phyloP scores from a whole-genome alignment of 495 filamentous ascomycete genomes.

The Talaromyces stipitatus region DNA sequence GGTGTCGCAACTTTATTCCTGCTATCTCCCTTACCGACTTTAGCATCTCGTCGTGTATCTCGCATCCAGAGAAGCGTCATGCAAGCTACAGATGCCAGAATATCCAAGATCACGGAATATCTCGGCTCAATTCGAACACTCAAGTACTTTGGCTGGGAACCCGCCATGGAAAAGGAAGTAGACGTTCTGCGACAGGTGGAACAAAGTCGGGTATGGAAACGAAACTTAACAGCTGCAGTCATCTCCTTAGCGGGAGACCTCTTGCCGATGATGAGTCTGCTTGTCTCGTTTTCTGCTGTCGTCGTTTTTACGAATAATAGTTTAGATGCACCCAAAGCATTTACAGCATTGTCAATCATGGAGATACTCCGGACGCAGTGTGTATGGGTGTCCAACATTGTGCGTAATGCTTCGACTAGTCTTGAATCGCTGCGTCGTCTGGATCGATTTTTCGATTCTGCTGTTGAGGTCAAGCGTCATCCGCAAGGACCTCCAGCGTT shows the following conservation, averaged over 20 bases:
- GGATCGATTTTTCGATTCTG: conserved; percentile 36
- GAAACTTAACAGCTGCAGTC: conserved; percentile 29
- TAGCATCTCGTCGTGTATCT: conserved; percentile 26
- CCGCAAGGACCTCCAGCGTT: conserved; percentile 33
- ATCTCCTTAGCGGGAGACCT: conserved; percentile 23
- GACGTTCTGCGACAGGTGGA: conserved; percentile 33
- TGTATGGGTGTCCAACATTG: conserved; percentile 28
- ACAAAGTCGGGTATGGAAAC: conserved; percentile 37
- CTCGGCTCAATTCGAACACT: conserved; percentile 39
- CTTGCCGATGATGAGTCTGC: conserved; percentile 32
- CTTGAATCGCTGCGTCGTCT: conserved; percentile 38
- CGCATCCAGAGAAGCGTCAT: conserved; percentile 34
- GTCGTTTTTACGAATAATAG: conserved; percentile 31
- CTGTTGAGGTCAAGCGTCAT: conserved; percentile 27
- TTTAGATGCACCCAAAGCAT: conserved; percentile 39
- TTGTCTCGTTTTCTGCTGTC: conserved; percentile 36
- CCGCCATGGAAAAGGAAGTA: conserved; percentile 31
- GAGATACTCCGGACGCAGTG: conserved; percentile 35
- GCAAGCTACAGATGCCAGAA: conserved; percentile 40
- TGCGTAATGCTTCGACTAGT: conserved; percentile 28
- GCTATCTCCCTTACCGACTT: conserved; percentile 28
- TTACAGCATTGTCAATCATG: conserved; percentile 38
- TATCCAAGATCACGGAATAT: conserved; percentile 42
- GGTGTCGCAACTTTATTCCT: conserved; percentile 30
- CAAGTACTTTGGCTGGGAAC: conserved; percentile 48